A percentile compares a stretch with the other conserved stretches of the same genome.
These are phyloP conservation scores for Rugonectria rugulosa DNA, from an alignment of 2,329 filamentous ascomycete species.

Conservation along the genomic window DNA sequence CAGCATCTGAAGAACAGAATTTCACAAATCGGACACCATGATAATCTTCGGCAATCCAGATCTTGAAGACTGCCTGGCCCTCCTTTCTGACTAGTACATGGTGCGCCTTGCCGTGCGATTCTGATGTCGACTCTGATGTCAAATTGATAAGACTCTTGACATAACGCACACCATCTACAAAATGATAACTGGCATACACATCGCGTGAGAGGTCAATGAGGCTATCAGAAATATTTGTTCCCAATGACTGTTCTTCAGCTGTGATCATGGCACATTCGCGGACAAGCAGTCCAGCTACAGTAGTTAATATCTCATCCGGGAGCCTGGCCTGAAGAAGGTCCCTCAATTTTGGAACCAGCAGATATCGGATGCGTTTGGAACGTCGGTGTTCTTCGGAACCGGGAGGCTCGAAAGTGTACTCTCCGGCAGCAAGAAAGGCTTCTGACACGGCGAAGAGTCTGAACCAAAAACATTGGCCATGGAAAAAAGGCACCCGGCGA, in stretches of 20 bases:
- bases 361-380: background rate
- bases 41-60: conserved; percentile 23
- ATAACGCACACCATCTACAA: conserved; percentile 19
- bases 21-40: conserved; percentile 20
- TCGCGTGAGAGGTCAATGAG: conserved; percentile 7
- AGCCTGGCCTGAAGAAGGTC: conserved; percentile 11
- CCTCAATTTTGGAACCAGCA: conserved; percentile 6
- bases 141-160: conserved; percentile 12
- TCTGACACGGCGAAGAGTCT: conserved; percentile 19
- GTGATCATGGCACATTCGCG: conserved; percentile 22
- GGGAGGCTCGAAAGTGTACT: conserved; percentile 18
- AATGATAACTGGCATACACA: conserved; percentile 7
- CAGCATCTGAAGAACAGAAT: conserved; percentile 6
- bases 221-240: background rate
- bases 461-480: conserved; percentile 18
- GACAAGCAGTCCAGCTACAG: conserved; percentile 20
- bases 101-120: background rate
- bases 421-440: conserved; percentile 15
- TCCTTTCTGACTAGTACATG: background rate
- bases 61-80: conserved; percentile 3
- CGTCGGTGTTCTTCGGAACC: background rate
- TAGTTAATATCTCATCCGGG: conserved; percentile 16
- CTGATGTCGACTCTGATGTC: too few relatives aligned
- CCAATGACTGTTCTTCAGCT: conserved; percentile 11
- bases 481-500: conserved; percentile 21